A percentile compares a stretch with the other conserved stretches of the same genome.
Evolutionary conservation across 2,329 filamentous ascomycete genomes (phyloP).

Genomic region (Venturia oleaginea): DNA sequence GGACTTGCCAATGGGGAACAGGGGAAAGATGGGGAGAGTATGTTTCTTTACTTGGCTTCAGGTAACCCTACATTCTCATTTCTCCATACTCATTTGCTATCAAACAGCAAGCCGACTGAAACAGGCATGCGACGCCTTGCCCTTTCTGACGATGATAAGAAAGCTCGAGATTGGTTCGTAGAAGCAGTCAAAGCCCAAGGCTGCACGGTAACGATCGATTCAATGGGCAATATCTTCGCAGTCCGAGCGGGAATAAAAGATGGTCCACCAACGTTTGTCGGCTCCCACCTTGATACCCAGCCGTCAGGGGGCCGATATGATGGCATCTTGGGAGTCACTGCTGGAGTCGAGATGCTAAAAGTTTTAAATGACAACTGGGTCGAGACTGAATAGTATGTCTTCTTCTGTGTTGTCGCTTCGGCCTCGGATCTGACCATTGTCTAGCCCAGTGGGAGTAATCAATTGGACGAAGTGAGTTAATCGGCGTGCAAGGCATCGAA

Average conservation of each 20-base stretch:
- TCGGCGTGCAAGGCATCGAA: not conserved
- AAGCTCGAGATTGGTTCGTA: slow-evolving; percentile 67
- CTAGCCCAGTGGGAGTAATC: slow-evolving; percentile 56
- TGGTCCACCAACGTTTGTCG: slow-evolving; percentile 57
- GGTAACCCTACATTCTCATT: not conserved
- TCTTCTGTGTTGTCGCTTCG: not conserved
- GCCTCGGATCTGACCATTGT: not conserved
- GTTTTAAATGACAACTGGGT: slow-evolving; percentile 58
- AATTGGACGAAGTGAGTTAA: slow-evolving; percentile 62
- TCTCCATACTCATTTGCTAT: not conserved
- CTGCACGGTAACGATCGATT: slow-evolving; percentile 59
- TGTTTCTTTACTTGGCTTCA: slow-evolving; percentile 21
- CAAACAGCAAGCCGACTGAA: slow-evolving; percentile 44
- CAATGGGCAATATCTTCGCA: slow-evolving; percentile 76
- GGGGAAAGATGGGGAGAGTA: slow-evolving; percentile 61
- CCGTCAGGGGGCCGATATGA: slow-evolving; percentile 61
- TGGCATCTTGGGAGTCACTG: slow-evolving; percentile 65
- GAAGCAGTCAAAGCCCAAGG: slow-evolving; percentile 52
- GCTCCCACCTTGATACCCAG: slow-evolving; percentile 54
- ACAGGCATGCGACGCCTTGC: slow-evolving; percentile 70
- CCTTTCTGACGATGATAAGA: slow-evolving; percentile 61
- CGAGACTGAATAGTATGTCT: slow-evolving; percentile 49
- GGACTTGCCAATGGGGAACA: slow-evolving; percentile 57
- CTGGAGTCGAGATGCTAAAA: slow-evolving; percentile 64
- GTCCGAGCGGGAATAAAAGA: slow-evolving; percentile 53